Percentiles rank a stretch among this genome's conserved stretches.
Evolutionary conservation across 768 basidiomycete species (phyloP).

Genomic region (Mrakia hoshinonis): DNA sequence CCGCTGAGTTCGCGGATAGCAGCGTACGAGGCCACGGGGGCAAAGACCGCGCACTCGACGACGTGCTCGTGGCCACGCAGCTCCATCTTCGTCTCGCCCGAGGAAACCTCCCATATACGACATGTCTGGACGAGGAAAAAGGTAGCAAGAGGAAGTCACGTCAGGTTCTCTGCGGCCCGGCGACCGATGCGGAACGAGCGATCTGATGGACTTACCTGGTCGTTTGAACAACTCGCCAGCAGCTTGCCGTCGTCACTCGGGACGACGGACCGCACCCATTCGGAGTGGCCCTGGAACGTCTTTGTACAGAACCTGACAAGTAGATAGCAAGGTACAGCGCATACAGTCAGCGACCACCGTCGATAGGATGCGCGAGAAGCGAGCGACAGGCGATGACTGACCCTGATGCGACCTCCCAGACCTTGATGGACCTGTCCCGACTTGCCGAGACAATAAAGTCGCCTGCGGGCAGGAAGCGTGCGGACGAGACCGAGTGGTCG

Average conservation of each 20-base stretch:
- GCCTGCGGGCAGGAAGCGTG: slow-evolving; percentile 75
- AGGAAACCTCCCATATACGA: slow-evolving; percentile 62
- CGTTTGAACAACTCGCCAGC: slow-evolving; percentile 72
- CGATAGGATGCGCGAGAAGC: neutral
- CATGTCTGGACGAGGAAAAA: slow-evolving; percentile 51
- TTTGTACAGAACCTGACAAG: slow-evolving; percentile 57
- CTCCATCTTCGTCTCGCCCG: slow-evolving; percentile 70
- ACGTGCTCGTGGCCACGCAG: slow-evolving; percentile 81
- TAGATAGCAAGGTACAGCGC: neutral
- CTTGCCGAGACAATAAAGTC: slow-evolving; percentile 76
- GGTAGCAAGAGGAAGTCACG: neutral
- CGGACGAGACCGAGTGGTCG: slow-evolving; percentile 81
- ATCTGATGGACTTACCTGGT: slow-evolving; percentile 54
- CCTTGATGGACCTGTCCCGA: slow-evolving; percentile 71
- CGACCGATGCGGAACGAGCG: neutral
- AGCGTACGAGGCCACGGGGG: slow-evolving; percentile 63
- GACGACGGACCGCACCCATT: slow-evolving; percentile 65
- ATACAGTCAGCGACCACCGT: neutral
- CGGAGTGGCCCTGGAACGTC: slow-evolving; percentile 66
- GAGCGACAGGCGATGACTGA: slow-evolving; percentile 42
- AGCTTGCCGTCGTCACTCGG: slow-evolving; percentile 58
- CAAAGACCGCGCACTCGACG: slow-evolving; percentile 72
- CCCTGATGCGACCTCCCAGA: slow-evolving; percentile 83
- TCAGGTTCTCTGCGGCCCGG: neutral
- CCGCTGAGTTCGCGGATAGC: slow-evolving; percentile 70